Percentiles rank a stretch among this genome's conserved stretches.
Evolutionary conservation across 2,329 filamentous ascomycete genomes (phyloP).

Genomic region (Monosporascus cannonballus): DNA sequence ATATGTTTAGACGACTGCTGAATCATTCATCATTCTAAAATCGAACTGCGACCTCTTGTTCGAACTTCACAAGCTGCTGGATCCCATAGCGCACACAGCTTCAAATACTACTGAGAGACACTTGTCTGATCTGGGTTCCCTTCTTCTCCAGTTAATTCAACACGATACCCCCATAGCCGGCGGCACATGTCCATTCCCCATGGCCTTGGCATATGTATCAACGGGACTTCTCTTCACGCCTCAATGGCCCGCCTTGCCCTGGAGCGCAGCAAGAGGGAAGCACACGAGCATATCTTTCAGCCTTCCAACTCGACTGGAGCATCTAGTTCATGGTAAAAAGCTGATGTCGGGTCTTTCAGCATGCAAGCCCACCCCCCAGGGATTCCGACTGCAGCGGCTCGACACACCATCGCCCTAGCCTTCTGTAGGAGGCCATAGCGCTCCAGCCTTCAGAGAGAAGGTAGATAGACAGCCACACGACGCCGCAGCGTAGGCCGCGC

Average conservation of each 20-base stretch:
- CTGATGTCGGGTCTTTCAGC: background rate
- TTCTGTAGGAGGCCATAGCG: background rate
- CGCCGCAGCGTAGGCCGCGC: background rate
- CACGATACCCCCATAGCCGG: background rate
- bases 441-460: background rate
- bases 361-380: background rate
- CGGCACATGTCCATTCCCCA: constrained; percentile 3
- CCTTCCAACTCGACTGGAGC: background rate
- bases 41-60: background rate
- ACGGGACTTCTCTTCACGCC: background rate
- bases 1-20: no score
- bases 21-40: no score
- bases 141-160: background rate
- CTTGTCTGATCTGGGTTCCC: background rate
- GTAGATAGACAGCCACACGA: background rate
- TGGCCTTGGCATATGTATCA: background rate
- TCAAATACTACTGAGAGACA: background rate
- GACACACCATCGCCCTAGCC: background rate
- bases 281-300: background rate
- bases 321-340: background rate
- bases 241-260: background rate
- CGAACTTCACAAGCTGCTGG: background rate
- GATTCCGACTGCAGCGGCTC: background rate
- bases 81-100: background rate
- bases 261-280: background rate